Base-by-base conservation (phyloP, 805 yeast genomes). In the Starmerella riodocensis region DNA sequence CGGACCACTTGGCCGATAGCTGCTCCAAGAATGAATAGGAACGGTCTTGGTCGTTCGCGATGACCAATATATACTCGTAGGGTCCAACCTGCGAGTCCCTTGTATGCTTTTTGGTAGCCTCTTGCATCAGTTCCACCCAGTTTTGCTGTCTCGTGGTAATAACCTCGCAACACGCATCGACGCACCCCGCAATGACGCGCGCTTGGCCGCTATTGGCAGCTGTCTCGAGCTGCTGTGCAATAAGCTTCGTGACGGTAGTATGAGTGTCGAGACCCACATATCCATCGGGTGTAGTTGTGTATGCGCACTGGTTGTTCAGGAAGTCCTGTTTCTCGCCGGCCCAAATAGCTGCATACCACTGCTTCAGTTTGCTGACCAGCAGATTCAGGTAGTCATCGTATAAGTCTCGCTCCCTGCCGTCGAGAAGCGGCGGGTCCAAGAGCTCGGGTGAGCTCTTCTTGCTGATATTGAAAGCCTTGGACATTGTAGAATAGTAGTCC, bases 141-240 rank as follows among this genome's bases (percentile, higher is more conserved):
- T 67, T 69, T 21, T 63, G 61, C 46, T 80, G 84, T 46, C 94
- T 65, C 38, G 66, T 58, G 35, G 70, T 62, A 45, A 83, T 64
- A 36, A 80, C 64, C 6, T 61, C 63, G 24, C 78, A 71, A 65
- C 85, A 80, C 43, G 77, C 74, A 37, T 70, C 76, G 13, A 84
- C 72, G 11, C 83, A 91, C 19, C 88, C 91, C 11, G 76, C 75
- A 25, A 84, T 64, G 21, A 84, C 79, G 46, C 76, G 70, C 6
- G 85, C 83, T 57, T 81, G 85, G 3, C 83, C 82, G 3, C 88
- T 74, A 24, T 78, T 86, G 0, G 85, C 81, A 0, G 93, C 91
- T 6, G 80, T 86, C 45, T 80, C 93, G 13, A 83, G 77, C 57
- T 85, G 94, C 54, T 84, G 94, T n/a, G 78, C 76, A 42, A 84